Base-by-base conservation (phyloP, 1,284 basidiomycete species). In the Ustilago bromivora region DNA sequence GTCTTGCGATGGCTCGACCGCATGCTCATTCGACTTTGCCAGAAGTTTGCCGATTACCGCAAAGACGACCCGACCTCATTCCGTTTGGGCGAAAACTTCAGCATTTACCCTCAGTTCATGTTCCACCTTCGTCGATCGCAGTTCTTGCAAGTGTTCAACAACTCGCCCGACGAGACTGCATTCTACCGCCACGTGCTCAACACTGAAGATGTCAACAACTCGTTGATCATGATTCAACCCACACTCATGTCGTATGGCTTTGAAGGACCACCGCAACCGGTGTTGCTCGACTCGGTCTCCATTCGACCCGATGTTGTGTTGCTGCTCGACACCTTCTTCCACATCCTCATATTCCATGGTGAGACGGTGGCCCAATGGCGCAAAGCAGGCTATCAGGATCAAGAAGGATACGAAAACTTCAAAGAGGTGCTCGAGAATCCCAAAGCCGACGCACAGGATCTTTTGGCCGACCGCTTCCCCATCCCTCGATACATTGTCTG, bases 21-120 rank as follows among this genome's bases (percentile, higher is more conserved):
- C 68, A 99, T 99, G 97, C 90, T 99, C 64, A 99, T 99, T 85
- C 91, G 97, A 12, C 89, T 99, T 47, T 99, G 97, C 88, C 97
- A 99, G 89, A 99, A 99, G 90, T 99, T 99, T 85, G 97, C 97
- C 65, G 96, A 98, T 87, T 99, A 99, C 87, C 89, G 95, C 84
- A 99, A 99, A 88, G 97, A 99, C 88, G 97, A 99, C 85, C 94
- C 96, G 4, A 91, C 92, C 57, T 94, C 92, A 87, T 99, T 99
- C 90, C 90, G 95, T 76, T 89, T 99, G 78, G 90, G 91, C 71
- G 95, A 98, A 84, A 96, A 96, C 87, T 99, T 99, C 88, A 95
- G 93, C 87, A 99, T 99, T 84, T 99, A 99, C 87, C 97, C 97
- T 38, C 97, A 99, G 87, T 99, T 99, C 89, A 99, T 99, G 97